These are phyloP conservation scores for Chlorophyllum brunneum DNA, from an alignment of 768 basidiomycete species.

Conservation along the genomic window DNA sequence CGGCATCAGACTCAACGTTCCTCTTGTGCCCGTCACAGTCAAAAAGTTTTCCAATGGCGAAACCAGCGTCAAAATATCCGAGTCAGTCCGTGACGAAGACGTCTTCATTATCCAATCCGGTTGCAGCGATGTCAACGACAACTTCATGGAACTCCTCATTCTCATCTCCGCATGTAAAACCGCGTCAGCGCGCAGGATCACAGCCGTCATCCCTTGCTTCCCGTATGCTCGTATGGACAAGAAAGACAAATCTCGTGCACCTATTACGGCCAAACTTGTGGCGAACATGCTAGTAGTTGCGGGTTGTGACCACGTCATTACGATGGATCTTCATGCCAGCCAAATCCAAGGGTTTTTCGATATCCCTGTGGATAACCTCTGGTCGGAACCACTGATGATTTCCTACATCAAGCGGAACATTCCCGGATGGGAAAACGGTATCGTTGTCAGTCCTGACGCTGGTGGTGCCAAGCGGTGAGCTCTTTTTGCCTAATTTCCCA, in stretches of 20 bases:
- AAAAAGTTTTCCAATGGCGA: constrained; percentile 94
- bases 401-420: constrained; percentile 88
- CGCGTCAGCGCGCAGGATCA: constrained; percentile 91
- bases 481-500: not conserved
- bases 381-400: constrained; percentile 93
- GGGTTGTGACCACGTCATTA: constrained; percentile 97
- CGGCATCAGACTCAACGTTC: constrained; percentile 75
- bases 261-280: constrained; percentile 97
- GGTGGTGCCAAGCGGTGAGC: constrained; percentile 97
- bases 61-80: constrained; percentile 90
- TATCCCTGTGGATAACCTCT: constrained; percentile 96
- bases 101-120: constrained; percentile 98
- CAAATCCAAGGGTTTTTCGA: constrained; percentile 99
- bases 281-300: constrained; percentile 98
- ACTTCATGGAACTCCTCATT: constrained; percentile 97
- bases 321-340: constrained; percentile 97
- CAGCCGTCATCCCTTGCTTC: constrained; percentile 97
- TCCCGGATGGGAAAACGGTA: constrained; percentile 78
- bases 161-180: constrained; percentile 98
- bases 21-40: constrained; percentile 80
- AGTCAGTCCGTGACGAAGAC: constrained; percentile 96
- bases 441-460: constrained; percentile 96
- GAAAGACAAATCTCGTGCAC: constrained; percentile 93
- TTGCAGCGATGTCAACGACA: constrained; percentile 88
- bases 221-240: constrained; percentile 97